phyloP scores from a whole-genome alignment of 371 early-diverging fungal genomes.

The Rhizopus delemar region DNA sequence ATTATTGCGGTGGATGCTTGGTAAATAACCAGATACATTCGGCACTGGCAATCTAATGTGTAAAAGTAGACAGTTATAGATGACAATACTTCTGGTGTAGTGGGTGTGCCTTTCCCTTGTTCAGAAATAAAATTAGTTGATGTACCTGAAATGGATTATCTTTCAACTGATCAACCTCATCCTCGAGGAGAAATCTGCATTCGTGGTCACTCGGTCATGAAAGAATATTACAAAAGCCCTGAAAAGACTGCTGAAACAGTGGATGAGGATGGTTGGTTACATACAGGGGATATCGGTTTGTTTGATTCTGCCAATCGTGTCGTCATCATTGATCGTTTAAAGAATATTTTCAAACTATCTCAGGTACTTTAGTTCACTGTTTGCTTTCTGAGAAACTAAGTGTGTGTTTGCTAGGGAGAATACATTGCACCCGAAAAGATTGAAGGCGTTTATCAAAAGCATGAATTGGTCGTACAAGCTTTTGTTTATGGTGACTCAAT shows the following conservation, averaged over 20 bases:
- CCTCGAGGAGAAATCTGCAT: constrained; percentile 94
- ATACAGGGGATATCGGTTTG: constrained; percentile 96
- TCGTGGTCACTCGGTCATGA: constrained; percentile 83
- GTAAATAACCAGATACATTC: constrained; percentile 20
- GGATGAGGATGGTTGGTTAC: constrained; percentile 81
- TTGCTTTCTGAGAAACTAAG: not conserved
- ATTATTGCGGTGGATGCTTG: constrained; percentile 69
- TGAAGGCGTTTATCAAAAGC: constrained; percentile 78
- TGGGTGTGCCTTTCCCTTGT: constrained; percentile 81
- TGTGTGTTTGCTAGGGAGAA: constrained; percentile 69
- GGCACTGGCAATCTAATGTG: not conserved
- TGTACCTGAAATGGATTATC: constrained; percentile 90
- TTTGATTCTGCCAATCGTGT: constrained; percentile 78
- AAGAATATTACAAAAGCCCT: constrained; percentile 84
- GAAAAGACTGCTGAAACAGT: constrained; percentile 83
- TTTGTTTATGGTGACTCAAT: constrained; percentile 94
- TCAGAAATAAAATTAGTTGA: constrained; percentile 88
- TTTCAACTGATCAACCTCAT: constrained; percentile 77
- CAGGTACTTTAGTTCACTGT: constrained; percentile 45
- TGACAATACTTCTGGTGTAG: constrained; percentile 74
- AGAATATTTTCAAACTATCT: constrained; percentile 98
- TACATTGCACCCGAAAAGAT: constrained; percentile 99
- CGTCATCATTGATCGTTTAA: constrained; percentile 93
- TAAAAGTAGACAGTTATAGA: constrained; percentile 47
- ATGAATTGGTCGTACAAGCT: constrained; percentile 71